Evolutionary conservation across 1,139 yeast genomes (phyloP).

Genomic region (Taphrina populina): DNA sequence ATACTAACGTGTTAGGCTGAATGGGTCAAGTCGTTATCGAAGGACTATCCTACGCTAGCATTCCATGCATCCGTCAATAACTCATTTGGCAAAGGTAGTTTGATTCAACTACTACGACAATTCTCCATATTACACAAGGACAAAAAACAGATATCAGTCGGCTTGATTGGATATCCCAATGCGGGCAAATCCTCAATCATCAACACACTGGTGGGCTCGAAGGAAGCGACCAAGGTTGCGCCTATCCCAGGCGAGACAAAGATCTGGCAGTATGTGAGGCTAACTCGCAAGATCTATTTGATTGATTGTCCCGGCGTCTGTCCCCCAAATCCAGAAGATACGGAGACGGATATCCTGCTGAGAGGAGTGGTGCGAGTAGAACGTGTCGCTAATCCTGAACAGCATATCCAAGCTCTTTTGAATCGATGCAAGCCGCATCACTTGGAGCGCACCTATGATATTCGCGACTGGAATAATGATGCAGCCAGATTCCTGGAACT

Average conservation of each 20-base stretch:
- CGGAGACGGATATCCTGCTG: conserved; percentile 89
- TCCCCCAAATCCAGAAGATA: conserved; percentile 86
- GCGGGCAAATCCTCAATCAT: conserved; percentile 96
- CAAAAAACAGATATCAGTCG: conserved; percentile 93
- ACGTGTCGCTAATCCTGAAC: conserved; percentile 92
- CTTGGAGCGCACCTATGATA: conserved; percentile 91
- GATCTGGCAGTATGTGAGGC: conserved; percentile 97
- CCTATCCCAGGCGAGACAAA: conserved; percentile 99
- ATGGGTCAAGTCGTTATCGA: conserved; percentile 94
- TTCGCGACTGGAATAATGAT: conserved; percentile 79
- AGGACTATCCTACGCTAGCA: conserved; percentile 89
- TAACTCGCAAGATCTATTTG: conserved; percentile 90
- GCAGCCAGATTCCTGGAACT: conserved; percentile 82
- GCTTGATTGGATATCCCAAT: conserved; percentile 95
- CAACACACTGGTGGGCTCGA: conserved; percentile 87
- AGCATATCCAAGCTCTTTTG: conserved; percentile 84
- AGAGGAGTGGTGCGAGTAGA: conserved; percentile 98
- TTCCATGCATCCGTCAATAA: conserved; percentile 97
- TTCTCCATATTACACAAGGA: conserved; percentile 87
- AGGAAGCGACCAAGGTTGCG: conserved; percentile 87
- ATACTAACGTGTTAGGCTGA: conserved; percentile 72
- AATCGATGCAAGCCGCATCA: conserved; percentile 85
- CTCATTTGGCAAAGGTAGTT: conserved; percentile 95
- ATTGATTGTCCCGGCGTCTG: conserved; percentile 99
- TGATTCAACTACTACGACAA: conserved; percentile 89